Percentiles rank a stretch among this genome's conserved stretches.
Conservation (phyloP, 179 eudicot genomes). For the Drosera spatulata region DNA sequence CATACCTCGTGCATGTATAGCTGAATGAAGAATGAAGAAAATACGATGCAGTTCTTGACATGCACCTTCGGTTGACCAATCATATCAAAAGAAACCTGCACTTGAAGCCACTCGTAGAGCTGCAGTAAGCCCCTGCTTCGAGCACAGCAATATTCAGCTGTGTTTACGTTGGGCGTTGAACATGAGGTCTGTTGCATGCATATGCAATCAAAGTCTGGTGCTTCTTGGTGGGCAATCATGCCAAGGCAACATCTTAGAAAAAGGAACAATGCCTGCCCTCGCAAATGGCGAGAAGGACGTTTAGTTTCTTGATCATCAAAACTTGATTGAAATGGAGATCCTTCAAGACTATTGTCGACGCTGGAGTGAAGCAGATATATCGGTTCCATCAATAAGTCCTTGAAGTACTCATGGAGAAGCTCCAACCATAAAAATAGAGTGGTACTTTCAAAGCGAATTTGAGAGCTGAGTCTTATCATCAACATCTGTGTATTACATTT, state of each 20-base stretch:
- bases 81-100: constrained; percentile 28
- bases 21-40: constrained; percentile 54
- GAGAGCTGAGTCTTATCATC: constrained; percentile 59
- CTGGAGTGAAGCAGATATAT: constrained; percentile 17
- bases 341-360: constrained; percentile 43
- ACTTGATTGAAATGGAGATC: constrained; percentile 54
- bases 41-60: constrained; percentile 33
- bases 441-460: constrained; percentile 19
- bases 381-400: constrained; percentile 46
- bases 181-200: constrained; percentile 20
- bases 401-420: constrained; percentile 47
- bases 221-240: constrained; percentile 28
- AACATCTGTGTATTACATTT: constrained; percentile 44
- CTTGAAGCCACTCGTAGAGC: constrained; percentile 58
- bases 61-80: constrained; percentile 18
- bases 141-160: constrained; percentile 15
- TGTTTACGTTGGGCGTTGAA: constrained; percentile 12
- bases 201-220: constrained; percentile 17
- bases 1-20: constrained; percentile 71
- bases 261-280: constrained; percentile 58
- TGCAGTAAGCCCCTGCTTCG: constrained; percentile 38
- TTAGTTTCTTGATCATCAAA: constrained; percentile 13
- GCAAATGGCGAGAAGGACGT: constrained; percentile 40
- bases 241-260: constrained; percentile 54
- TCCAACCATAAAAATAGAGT: constrained; percentile 44